phyloP scores from a whole-genome alignment of 768 basidiomycete genomes.

The Lactarius hengduanensis region DNA sequence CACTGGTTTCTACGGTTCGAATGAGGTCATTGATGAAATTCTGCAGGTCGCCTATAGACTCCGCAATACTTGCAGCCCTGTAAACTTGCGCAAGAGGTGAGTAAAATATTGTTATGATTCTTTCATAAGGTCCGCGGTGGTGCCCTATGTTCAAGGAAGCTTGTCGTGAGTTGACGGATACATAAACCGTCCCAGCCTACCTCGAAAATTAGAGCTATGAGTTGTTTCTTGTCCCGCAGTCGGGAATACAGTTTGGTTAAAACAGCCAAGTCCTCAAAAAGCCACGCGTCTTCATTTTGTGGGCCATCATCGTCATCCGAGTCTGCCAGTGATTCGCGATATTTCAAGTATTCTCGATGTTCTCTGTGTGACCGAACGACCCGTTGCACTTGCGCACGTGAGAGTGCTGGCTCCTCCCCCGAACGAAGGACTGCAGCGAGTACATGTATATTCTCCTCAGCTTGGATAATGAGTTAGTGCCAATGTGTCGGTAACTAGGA shows the following conservation, averaged over 20 bases:
- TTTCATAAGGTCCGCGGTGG: slow-evolving; percentile 91
- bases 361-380: slow-evolving; percentile 77
- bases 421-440: slow-evolving; percentile 79
- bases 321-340: slow-evolving; percentile 60
- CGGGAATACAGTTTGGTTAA: slow-evolving; percentile 75
- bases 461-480: slow-evolving; percentile 39
- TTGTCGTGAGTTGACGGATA: slow-evolving; percentile 1
- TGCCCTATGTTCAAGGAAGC: slow-evolving; percentile 56
- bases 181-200: slow-evolving; percentile 41
- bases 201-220: slow-evolving; percentile 95
- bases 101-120: slow-evolving; percentile 99
- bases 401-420: slow-evolving; percentile 69
- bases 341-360: slow-evolving; percentile 68
- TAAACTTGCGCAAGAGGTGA: slow-evolving; percentile 95
- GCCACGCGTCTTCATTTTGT: slow-evolving; percentile 92
- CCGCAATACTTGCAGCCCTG: slow-evolving; percentile 93
- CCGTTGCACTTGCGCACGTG: slow-evolving; percentile 75
- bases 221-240: slow-evolving; percentile 83
- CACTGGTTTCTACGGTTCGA: slow-evolving; percentile 86
- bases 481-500: not conserved
- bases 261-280: slow-evolving; percentile 87
- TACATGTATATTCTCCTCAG: slow-evolving; percentile 66
- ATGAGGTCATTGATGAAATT: slow-evolving; percentile 95
- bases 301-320: slow-evolving; percentile 96
- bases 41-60: slow-evolving; percentile 89